A percentile compares a stretch with the other conserved stretches of the same genome.
These are phyloP conservation scores for Mycena vulgaris DNA, from an alignment of 768 basidiomycete genomes.

Conservation along the genomic window DNA sequence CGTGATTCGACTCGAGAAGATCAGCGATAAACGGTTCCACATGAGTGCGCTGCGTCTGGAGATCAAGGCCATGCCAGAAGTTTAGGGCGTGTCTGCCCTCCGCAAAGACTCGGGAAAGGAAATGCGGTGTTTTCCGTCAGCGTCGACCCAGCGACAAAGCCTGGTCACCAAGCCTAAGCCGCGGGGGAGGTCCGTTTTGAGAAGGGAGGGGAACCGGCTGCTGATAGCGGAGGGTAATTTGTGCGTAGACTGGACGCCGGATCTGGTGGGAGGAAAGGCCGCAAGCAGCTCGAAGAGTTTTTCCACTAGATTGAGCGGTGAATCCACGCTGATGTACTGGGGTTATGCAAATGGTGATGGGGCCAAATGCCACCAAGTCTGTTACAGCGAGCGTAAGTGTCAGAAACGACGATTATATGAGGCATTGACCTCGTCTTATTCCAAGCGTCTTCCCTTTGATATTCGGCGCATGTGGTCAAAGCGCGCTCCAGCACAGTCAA, in stretches of 20 bases:
- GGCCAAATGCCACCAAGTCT: constrained; percentile 35
- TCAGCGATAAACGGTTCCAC: constrained; percentile 36
- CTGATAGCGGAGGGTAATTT: constrained; percentile 27
- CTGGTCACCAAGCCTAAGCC: constrained; percentile 33
- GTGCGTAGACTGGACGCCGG: no score
- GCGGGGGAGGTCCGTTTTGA: constrained; percentile 32
- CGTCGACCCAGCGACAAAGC: constrained; percentile 26
- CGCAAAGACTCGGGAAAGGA: constrained; percentile 18
- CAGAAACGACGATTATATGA: constrained; percentile 20
- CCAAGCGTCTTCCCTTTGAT: constrained; percentile 36
- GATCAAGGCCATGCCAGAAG: constrained; percentile 37
- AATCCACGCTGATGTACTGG: constrained; percentile 33
- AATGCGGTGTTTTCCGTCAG: constrained; percentile 22
- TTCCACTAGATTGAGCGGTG: constrained; percentile 32
- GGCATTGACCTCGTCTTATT: constrained; percentile 31
- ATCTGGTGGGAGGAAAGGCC: constrained; percentile 33
- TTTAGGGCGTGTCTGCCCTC: neutral
- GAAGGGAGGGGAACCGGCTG: constrained; percentile 31
- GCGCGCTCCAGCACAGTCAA: constrained; percentile 30
- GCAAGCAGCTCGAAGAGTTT: constrained; percentile 38
- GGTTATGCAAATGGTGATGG: constrained; percentile 31
- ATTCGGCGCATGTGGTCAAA: constrained; percentile 25
- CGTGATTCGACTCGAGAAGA: constrained; percentile 31
- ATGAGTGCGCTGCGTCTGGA: constrained; percentile 32
- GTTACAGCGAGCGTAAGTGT: constrained; percentile 3